Conservation (phyloP, 2,329 filamentous ascomycete genomes). For the Alternaria sp. region DNA sequence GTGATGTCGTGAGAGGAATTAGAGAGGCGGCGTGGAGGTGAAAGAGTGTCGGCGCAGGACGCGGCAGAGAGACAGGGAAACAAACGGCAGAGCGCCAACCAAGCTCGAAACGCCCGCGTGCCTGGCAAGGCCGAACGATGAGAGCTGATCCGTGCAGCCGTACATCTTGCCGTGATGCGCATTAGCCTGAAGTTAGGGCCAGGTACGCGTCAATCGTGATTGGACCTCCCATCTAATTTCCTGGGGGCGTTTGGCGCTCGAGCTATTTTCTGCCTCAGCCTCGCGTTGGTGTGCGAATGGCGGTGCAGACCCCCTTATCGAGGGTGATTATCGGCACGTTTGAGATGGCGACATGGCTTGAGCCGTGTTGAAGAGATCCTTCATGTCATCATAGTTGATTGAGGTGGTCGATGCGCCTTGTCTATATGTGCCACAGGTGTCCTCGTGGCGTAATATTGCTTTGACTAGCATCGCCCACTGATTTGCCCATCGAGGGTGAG, state of each 20-base stretch:
- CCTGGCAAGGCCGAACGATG: constrained; percentile 21
- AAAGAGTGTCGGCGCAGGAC: constrained; percentile 16
- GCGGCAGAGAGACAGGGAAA: constrained; percentile 24
- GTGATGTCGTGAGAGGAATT: constrained; percentile 25
- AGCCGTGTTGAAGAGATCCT: not conserved
- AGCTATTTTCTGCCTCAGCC: constrained; percentile 32
- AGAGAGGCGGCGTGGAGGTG: constrained; percentile 28
- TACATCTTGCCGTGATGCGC: constrained; percentile 31
- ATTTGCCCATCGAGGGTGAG: not conserved
- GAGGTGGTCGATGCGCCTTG: constrained; percentile 2
- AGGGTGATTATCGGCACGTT: constrained; percentile 21
- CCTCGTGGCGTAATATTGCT: not conserved
- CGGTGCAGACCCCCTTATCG: constrained; percentile 31
- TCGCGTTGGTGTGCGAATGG: constrained; percentile 21
- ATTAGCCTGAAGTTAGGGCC: constrained; percentile 29
- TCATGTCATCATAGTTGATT: not conserved
- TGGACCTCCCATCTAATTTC: constrained; percentile 41
- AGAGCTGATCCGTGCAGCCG: constrained; percentile 26
- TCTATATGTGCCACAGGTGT: not conserved
- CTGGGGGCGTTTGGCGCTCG: constrained; percentile 29
- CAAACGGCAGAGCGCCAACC: constrained; percentile 24
- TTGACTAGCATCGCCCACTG: not conserved
- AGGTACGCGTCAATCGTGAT: constrained; percentile 39
- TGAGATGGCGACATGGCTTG: constrained; percentile 14
- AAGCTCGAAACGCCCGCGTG: constrained; percentile 34